A percentile compares a stretch with the other conserved stretches of the same genome.
Evolutionary conservation across 2,329 filamentous ascomycete genomes (phyloP).

Genomic region (Leptodontidium sp.): DNA sequence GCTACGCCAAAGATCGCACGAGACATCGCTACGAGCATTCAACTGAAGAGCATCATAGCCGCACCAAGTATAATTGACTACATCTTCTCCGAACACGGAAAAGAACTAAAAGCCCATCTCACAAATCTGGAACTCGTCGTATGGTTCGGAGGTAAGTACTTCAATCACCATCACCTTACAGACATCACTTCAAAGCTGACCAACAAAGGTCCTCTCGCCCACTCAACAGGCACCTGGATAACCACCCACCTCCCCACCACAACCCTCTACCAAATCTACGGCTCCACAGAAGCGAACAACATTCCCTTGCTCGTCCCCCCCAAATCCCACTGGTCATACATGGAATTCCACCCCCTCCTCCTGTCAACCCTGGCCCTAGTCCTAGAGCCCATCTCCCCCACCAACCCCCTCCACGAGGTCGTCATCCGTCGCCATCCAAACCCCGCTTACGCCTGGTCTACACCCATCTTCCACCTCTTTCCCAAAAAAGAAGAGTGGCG

Average conservation of each 20-base stretch:
- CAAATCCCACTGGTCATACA: slow-evolving; percentile 46
- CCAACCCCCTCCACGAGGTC: slow-evolving; percentile 45
- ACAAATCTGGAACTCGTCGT: slow-evolving; percentile 28
- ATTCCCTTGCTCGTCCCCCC: slow-evolving; percentile 37
- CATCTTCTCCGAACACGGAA: slow-evolving; percentile 29
- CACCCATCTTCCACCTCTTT: slow-evolving; percentile 52
- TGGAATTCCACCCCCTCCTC: slow-evolving; percentile 43
- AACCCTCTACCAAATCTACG: slow-evolving; percentile 42
- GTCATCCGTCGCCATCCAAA: slow-evolving; percentile 45
- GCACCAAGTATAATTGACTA: slow-evolving; percentile 31
- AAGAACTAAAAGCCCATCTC: slow-evolving; percentile 29
- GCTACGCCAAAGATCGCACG: slow-evolving; percentile 29
- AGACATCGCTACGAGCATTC: slow-evolving; percentile 38
- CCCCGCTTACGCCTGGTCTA: slow-evolving; percentile 39
- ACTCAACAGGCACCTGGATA: slow-evolving; percentile 45
- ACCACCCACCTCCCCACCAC: slow-evolving; percentile 37
- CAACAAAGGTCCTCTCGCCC: slow-evolving; percentile 42
- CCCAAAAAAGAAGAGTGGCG: slow-evolving; percentile 52
- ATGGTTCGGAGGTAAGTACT: slow-evolving; percentile 38
- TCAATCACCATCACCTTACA: too few species aligned
- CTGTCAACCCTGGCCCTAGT: slow-evolving; percentile 28
- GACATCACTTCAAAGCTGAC: too few species aligned
- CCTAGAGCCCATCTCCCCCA: slow-evolving; percentile 26
- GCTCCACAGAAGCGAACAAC: slow-evolving; percentile 47
- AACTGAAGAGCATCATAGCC: slow-evolving; percentile 34